Evolutionary conservation across 108 stramenopile species (phyloP), one percentile per base, ranked within the genome.

Genomic region (Poteriospumella lacustris): DNA sequence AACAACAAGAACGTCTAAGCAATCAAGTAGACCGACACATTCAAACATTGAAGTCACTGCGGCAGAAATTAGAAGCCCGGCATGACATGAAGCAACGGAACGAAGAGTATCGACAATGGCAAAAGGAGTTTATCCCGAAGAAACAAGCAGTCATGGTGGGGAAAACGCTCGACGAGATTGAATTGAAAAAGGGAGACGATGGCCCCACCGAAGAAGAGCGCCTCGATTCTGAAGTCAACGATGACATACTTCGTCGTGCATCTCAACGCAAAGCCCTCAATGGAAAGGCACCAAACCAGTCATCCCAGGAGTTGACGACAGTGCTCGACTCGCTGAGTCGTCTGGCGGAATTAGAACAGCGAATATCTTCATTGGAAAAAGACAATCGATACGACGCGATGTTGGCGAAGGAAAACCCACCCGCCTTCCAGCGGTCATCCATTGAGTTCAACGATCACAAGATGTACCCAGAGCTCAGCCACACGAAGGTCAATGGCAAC

Each of bases 1-100:
- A 44, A 24, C 26, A 73, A 33, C 26, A 24, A 3, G 70, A 73
- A 5, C 12, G 70, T 3, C 31, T 73, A 38, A 38, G 31, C 44
- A 73, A 15, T 19, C 70, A 73, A 24, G 70, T 73, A 29, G 70
- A 73, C 15, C 43, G 70, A 34, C 70, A 73, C 41, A 73, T 73
- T 5, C 5, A 9, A 5, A 73, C 70, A 5, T 24, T 73, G 12
- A 44, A 56, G 26, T 5, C 36, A 42, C 31, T 73, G 28, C 70
- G 70, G 9, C 24, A 26, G 26, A 5, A 38, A 3, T 38, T 73
- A 38, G 70, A 73, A 24, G 36, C 3, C 36, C 12, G 70, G 36
- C 43, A 52, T 28, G 70, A 73, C 9, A 24, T 73, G 9, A 73
- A 73, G 41, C 26, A 15, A 5, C 36, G 41, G 31, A 5, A 15